Evolutionary conservation across 2,329 filamentous ascomycete genomes (phyloP).

Genomic region (Cytospora paraplurivora): DNA sequence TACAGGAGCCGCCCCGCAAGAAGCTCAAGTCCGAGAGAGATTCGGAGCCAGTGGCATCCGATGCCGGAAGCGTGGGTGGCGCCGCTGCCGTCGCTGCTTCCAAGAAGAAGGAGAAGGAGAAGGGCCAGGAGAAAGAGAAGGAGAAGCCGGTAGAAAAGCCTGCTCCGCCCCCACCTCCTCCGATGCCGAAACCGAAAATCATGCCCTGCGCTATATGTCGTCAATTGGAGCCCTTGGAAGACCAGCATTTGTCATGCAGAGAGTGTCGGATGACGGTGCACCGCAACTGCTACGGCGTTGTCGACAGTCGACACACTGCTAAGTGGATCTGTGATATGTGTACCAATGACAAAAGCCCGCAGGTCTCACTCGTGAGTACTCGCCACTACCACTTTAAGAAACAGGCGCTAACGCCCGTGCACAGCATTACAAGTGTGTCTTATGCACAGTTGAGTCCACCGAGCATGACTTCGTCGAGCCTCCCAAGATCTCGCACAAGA

Average conservation of each 20-base stretch:
- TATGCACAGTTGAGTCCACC: conserved; percentile 83
- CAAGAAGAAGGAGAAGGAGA: conserved; percentile 49
- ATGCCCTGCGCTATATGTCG: conserved; percentile 86
- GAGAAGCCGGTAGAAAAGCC: conserved; percentile 58
- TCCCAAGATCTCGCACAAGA: conserved; percentile 81
- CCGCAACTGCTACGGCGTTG: conserved; percentile 86
- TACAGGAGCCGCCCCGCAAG: conserved; percentile 62
- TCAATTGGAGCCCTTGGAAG: conserved; percentile 69
- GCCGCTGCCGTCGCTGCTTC: conserved; percentile 31
- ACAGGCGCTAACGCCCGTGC: conserved; percentile 15
- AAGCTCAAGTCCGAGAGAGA: conserved; percentile 62
- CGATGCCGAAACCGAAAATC: conserved; percentile 74
- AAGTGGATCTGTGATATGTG: conserved; percentile 99
- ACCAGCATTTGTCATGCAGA: conserved; percentile 75
- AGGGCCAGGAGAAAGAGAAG: conserved; percentile 51
- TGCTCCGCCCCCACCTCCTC: conserved; percentile 67
- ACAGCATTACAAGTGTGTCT: conserved; percentile 85
- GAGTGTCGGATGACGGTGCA: conserved; percentile 93
- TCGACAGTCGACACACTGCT: conserved; percentile 65
- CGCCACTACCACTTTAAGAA: background rate
- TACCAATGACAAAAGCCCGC: conserved; percentile 86
- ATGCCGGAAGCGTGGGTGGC: conserved; percentile 43
- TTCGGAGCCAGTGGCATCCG: conserved; percentile 48
- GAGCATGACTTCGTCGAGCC: conserved; percentile 83
- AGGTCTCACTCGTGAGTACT: conserved; percentile 79